Evolutionary conservation across 2,329 filamentous ascomycete species (phyloP), one percentile per base, ranked within the genome.

Genomic region (Coniochaeta pulveracea): DNA sequence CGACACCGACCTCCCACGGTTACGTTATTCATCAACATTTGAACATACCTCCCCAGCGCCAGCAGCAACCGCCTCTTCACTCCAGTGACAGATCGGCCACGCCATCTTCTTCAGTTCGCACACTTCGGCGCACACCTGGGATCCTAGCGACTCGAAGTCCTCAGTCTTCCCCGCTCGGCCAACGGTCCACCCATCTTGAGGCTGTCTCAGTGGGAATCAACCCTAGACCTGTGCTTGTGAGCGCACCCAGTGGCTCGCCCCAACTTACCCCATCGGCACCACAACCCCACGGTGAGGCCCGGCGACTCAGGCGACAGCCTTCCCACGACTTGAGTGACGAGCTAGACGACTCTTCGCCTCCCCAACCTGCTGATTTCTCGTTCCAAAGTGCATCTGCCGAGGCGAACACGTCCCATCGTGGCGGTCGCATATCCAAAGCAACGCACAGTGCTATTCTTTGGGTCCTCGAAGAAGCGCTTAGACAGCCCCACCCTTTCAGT

Each of bases 361-460:
- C 43, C 47, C 57, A 45, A 36, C 48, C 49, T 15, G 52, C 51
- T 36, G 46, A 39, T 44, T 41, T 38, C 43, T 46, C 38, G 37
- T 44, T 42, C 25, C 47, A 48, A 35, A 45, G 47, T 33, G 46
- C 50, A 39, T 54, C 52, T 39, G 46, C 49, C 19, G 47, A 49
- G 40, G 39, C 47, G 35, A 45, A 55, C 35, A 52, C 43, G 38
- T 49, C 54, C 26, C 65, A 69, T 40, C 62, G 64, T 6, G 58
- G 60, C 34, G 54, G 69, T 40, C 76, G 75, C 48, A 79, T 95
- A 55, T 94, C 86, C 30, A 80, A 76, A 46, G 77, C 83, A 43
- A 94, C 85, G 29, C 83, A 85, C 43, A 84, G 82, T 55, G 89
- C 91, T 23, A 88, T 98, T 52, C 79, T 93, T 47, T 96, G 83